Evolutionary conservation across 495 filamentous ascomycete species (phyloP), one percentile per base, ranked within the genome.

Genomic region (Neurospora africana): DNA sequence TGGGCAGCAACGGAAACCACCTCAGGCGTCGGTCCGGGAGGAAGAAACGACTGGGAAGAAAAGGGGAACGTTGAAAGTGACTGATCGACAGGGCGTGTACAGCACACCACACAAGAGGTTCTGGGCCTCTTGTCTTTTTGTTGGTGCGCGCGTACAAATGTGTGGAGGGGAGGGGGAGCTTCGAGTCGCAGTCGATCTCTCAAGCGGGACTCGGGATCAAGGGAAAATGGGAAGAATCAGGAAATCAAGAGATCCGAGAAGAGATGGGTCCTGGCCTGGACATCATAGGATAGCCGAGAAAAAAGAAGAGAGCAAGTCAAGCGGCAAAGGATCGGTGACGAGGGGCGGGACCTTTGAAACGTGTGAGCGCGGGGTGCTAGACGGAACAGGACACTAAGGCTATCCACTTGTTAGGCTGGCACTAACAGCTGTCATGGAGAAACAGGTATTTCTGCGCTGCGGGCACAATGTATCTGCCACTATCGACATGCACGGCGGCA

Each of bases 1-100:
- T 36, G 68, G 68, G 68, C 68, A 69, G 68, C 68, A 69, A 69
- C 35, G 68, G 33, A 36, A 44, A 69, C n/a, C 33, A 69, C 68
- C 68, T 36, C 68, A 44, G 33, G 68, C 33, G 38, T 33, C 53
- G 53, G 53, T 65, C 27, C 27, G 23, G 53, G 53, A 65, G 21
- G 7, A 65, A 35, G 27, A 65, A 65, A 65, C 27, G 53, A 65
- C 19, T 65, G 53, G 53, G 53, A 65, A 61, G 27, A 33, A 33
- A 6, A 65, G 27, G 53, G 23, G 23, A 33, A 65, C 15, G 53
- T 65, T 33, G 53, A 65, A 65, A 65, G 53, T 19, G 13, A 65
- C 53, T 65, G 53, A 65, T 65, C 53, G 53, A 35, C 53, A 65
- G 53, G 53, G 53, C 53, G 53, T 65, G 53, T 65, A 65, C 53